Evolutionary conservation across 331 rosid species (phyloP), one percentile per base, ranked within the genome.

Genomic region (Dryas integrifolia): DNA sequence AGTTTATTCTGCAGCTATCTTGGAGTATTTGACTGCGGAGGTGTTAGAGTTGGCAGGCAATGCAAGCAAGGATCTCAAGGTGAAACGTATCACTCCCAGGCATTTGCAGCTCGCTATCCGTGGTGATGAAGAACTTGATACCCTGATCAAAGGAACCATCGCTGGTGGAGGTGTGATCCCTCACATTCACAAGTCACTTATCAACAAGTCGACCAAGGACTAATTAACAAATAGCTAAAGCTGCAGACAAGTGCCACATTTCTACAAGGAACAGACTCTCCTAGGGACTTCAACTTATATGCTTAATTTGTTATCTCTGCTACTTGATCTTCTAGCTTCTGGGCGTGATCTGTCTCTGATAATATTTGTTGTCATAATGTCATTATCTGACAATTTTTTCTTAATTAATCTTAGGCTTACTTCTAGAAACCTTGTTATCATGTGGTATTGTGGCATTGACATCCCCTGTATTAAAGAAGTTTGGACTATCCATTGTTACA

Each of bases 131-230:
- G 96, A 90, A 67, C 87, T 90, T 4, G 94, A 90, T 76, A 86
- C 92, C 5, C 86, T 90, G 57, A 88, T 90, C 7, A 88, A 90
- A 62, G 96, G 92, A 58, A 90, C 96, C 70, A 90, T 90, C 74
- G 94, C 89, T 26, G 96, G 90, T 61, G 94, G 94, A 65, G 92
- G 95, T 51, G 97, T 88, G 6, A 90, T 91, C 60, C 97, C 92
- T 58, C 95, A 88, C 74, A 86, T 88, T 65, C 95, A 90, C 84
- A 90, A 88, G 67, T 90, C 94, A 24, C 97, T 90, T 55, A 86
- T 88, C 81, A 90, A 88, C 85, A 88, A 88, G 79, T 86, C 95
- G 14, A 78, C 92, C 79, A 88, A 88, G 79, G 97, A 90, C 67
- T 87, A 85, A 74, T 75, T 78, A 51, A 21, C 38, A 16, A 48